Percentiles rank a stretch among this genome's conserved stretches.
Conservation (phyloP, 169 alveolate species). For the Babesia sp. region DNA sequence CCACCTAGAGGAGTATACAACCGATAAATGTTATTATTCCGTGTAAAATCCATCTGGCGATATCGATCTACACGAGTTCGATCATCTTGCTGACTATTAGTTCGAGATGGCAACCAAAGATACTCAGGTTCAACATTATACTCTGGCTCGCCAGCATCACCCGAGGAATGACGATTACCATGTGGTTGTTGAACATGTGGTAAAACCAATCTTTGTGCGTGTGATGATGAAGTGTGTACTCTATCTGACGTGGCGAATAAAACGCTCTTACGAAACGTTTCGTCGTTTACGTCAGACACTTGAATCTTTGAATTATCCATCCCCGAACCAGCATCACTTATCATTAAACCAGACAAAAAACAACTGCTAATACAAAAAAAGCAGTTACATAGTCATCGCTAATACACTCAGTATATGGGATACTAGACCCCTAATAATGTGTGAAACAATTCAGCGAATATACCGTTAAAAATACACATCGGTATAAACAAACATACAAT, state of each 20-base stretch:
- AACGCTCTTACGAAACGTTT: slow-evolving; percentile 14
- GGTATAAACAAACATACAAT: not conserved
- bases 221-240: not conserved
- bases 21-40: slow-evolving; percentile 32
- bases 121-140: not conserved
- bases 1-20: slow-evolving; percentile 60
- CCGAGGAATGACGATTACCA: not conserved
- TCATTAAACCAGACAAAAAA: too few species aligned
- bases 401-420: not conserved
- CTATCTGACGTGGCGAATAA: not conserved
- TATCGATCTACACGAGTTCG: slow-evolving; percentile 34
- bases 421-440: not conserved
- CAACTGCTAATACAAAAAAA: too few species aligned
- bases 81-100: slow-evolving; percentile 10
- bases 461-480: not conserved
- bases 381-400: too few species aligned
- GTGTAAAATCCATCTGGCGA: slow-evolving; percentile 54
- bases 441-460: not conserved
- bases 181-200: slow-evolving; percentile 9
- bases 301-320: slow-evolving; percentile 6
- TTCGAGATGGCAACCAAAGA: slow-evolving; percentile 66
- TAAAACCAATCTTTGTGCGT: not conserved
- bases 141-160: not conserved
- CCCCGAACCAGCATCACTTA: slow-evolving; percentile 1
- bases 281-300: slow-evolving; percentile 4